Base-by-base conservation (phyloP, 2,329 filamentous ascomycete genomes). In the Peltaster fructicola region DNA sequence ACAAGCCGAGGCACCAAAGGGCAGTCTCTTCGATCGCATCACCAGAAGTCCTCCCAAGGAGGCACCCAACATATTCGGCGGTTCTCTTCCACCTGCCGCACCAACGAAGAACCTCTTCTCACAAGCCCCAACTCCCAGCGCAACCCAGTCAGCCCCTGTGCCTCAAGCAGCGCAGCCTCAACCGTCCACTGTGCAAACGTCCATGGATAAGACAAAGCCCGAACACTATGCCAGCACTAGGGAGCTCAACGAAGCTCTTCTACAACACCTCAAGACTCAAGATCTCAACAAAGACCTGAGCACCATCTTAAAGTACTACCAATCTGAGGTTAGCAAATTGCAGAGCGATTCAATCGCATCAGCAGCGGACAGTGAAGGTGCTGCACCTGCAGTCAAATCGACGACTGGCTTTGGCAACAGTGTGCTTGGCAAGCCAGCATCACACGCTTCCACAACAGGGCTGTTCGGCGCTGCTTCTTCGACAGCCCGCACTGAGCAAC, bases 401-500 rank as follows among this genome's bases (percentile, higher is more conserved):
- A 7, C 14, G 7, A 12, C 23, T 14, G 26, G 25, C 10, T 11
- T 29, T 15, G 23, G 17, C 21, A 27, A 26, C 27, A 38, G 30
- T 18, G 21, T 35, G 4, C 33, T 31, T 23, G 24, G 17, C 4
- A 8, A 20, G 15, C 25, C 12, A 6, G 21, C 13, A 11, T 20
- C 26, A 16, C 21, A 23, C 24, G 20, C 30, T 4, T 16, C 24
- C 14, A 20, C 31, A 8, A 30, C 30, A 16, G 25, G 25, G n/a
- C 24, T 43, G 11, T 33, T 32, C 19, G 23, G 26, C 11, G 26
- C 39, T 10, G 30, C 37, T 6, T 39, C 43, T 15, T 33, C 34
- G 8, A 46, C 39, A 11, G 44, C 38, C 12, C 43, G 43, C 3
- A 25, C 27, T 7, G 38, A 37, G 26, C 44, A 46, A 33, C 38